Base-by-base conservation (phyloP, 441 rosid species). In the Flueggea neowawraea region DNA sequence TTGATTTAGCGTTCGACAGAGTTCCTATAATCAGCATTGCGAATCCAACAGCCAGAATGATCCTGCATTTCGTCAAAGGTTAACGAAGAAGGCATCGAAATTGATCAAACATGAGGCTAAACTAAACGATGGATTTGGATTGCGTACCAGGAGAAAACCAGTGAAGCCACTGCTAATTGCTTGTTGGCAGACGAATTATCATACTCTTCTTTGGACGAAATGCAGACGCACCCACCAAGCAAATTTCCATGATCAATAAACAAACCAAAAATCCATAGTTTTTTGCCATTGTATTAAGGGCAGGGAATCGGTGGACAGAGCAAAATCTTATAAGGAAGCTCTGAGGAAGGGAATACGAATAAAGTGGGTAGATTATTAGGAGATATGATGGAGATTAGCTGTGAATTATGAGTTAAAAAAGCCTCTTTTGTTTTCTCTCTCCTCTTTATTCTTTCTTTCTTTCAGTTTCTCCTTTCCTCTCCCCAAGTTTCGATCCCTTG, bases 161-260 rank as follows among this genome's bases (percentile, higher is more conserved):
- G 92, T 57, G 97, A 91, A 54, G 86, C 83, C 6, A 84, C 77
- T 0, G 99, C 93, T 4, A 94, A 68, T 76, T 89, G 95, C 78
- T 69, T 89, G 68, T 91, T 89, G 28, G 94, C 78, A 10, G 92
- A 65, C 6, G 86, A 77, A 10, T 62, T 69, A 0, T 72, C 71
- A 16, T 78, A 69, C 14, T 81, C 92, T 14, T 67, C 73, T 68
- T 55, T 84, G 12, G 99, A 83, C 76, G 80, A 69, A 49, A 91
- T 56, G 67, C 90, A 89, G 15, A 81, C 57, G 73, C 99, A 94
- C n/a, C 96, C 97, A 17, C 95, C 96, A 7, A 87, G 76, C 56
- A 84, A 53, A 61, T 81, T 87, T n/a, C n/a, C 77, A 91, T 66
- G 59, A 89, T 84, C 70, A 94, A 54, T 57, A 89, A 58, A 58